Percentiles rank a stretch among this genome's conserved stretches.
phyloP scores from a whole-genome alignment of 2,329 filamentous ascomycete species.

The Aaosphaeria pasadenensis region DNA sequence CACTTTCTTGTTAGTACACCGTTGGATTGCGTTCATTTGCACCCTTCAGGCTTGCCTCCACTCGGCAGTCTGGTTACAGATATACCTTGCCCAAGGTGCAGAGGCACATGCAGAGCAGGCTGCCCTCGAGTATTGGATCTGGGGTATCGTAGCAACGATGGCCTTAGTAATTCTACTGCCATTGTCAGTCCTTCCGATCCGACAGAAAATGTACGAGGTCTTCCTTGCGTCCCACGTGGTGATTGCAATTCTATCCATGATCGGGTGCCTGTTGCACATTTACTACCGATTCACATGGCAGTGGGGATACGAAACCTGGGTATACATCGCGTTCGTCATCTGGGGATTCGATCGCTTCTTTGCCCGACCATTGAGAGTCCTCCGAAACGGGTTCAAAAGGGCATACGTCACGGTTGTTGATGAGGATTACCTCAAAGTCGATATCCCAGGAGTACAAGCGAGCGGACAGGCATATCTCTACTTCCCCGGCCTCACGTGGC shows the following conservation, averaged over 20 bases:
- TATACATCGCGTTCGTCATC: constrained; percentile 41
- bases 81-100: constrained; percentile 24
- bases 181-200: constrained; percentile 4
- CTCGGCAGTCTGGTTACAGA: constrained; percentile 40
- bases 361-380: constrained; percentile 36
- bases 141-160: constrained; percentile 14
- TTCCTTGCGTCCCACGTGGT: constrained; percentile 44
- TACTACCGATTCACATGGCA: constrained; percentile 15
- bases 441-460: constrained; percentile 32
- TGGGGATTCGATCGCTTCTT: constrained; percentile 48
- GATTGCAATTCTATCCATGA: constrained; percentile 41
- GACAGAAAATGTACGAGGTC: constrained; percentile 16
- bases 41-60: constrained; percentile 49
- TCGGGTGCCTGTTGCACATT: constrained; percentile 47
- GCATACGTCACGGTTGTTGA: constrained; percentile 28
- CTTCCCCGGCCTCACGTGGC: constrained; percentile 45
- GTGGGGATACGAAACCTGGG: constrained; percentile 49
- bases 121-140: constrained; percentile 10
- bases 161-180: constrained; percentile 5
- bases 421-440: constrained; percentile 37
- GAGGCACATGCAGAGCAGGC: constrained; percentile 38
- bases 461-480: constrained; percentile 45
- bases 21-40: constrained; percentile 36
- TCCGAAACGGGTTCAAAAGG: constrained; percentile 31
- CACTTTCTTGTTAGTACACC: constrained; percentile 49